A percentile compares a stretch with the other conserved stretches of the same genome.
phyloP scores from a whole-genome alignment of 495 filamentous ascomycete genomes.

The Talaromyces borbonicus region DNA sequence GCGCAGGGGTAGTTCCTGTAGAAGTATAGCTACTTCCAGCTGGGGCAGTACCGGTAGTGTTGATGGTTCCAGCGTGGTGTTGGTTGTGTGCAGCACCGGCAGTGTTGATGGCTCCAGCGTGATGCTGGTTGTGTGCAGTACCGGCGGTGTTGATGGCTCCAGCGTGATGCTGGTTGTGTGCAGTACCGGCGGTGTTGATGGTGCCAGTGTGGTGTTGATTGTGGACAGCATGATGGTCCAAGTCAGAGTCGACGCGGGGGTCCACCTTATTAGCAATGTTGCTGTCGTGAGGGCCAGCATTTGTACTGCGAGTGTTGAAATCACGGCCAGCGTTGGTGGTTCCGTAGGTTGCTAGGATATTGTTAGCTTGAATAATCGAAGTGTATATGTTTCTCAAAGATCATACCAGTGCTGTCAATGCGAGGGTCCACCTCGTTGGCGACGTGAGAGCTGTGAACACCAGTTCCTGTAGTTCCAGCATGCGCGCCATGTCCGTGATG shows the following conservation, averaged over 20 bases:
- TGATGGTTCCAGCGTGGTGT: too few species aligned
- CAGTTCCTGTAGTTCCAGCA: slow-evolving; percentile 11
- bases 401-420: slow-evolving; percentile 20
- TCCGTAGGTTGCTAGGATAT: background rate
- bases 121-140: too few species aligned
- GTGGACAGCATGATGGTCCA: slow-evolving; percentile 28
- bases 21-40: slow-evolving; percentile 28
- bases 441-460: slow-evolving; percentile 22
- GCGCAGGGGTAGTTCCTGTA: slow-evolving; percentile 10
- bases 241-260: slow-evolving; percentile 31
- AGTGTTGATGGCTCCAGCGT: too few species aligned
- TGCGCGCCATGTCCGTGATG: slow-evolving; percentile 19
- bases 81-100: slow-evolving; percentile 11
- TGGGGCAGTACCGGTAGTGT: slow-evolving; percentile 11
- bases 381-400: background rate
- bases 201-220: slow-evolving; percentile 14
- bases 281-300: slow-evolving; percentile 32
- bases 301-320: slow-evolving; percentile 8
- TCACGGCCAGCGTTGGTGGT: background rate
- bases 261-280: slow-evolving; percentile 39
- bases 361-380: background rate
- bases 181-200: slow-evolving; percentile 7
- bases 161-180: too few species aligned
- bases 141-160: too few species aligned
- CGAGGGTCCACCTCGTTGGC: slow-evolving; percentile 37